Evolutionary conservation across 306 rosid genomes (phyloP).

Genomic region (Cucurbita moschata): DNA sequence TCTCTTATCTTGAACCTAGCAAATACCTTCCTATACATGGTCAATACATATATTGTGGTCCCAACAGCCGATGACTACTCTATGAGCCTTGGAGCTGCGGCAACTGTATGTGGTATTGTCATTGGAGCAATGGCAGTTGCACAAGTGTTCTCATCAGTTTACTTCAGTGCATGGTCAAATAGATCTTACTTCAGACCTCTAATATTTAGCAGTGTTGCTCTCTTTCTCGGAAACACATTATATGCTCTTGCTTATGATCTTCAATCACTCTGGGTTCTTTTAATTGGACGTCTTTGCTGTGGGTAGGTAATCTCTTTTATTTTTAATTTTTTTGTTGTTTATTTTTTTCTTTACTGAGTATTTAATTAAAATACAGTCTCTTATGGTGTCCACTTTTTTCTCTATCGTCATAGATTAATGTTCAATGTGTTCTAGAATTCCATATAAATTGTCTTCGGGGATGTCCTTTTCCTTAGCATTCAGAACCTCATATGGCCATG

Average conservation of each 20-base stretch:
- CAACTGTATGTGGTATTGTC: constrained; percentile 93
- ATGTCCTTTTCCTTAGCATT: background rate
- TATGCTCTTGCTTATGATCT: constrained; percentile 87
- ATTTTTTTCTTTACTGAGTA: background rate
- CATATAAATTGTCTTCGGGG: background rate
- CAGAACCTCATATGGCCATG: background rate
- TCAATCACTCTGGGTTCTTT: constrained; percentile 75
- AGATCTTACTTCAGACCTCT: constrained; percentile 88
- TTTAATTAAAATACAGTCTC: constrained; percentile 1
- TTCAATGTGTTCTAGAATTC: background rate
- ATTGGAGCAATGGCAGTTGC: constrained; percentile 99
- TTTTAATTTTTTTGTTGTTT: background rate
- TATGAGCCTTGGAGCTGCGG: constrained; percentile 89
- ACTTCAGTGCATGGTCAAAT: constrained; percentile 99
- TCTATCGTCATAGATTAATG: background rate
- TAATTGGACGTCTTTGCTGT: constrained; percentile 86
- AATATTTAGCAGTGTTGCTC: constrained; percentile 78
- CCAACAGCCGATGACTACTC: constrained; percentile 99
- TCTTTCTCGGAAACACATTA: constrained; percentile 58
- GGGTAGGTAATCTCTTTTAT: constrained; percentile 55
- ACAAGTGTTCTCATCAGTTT: constrained; percentile 91
- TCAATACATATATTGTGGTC: constrained; percentile 93
- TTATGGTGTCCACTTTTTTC: background rate
- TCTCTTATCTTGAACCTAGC: constrained; percentile 85
- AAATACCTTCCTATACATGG: constrained; percentile 92